Evolutionary conservation across 257 asterid genomes (phyloP), one percentile per base, ranked within the genome.

Genomic region (Leptodermis oblonga): DNA sequence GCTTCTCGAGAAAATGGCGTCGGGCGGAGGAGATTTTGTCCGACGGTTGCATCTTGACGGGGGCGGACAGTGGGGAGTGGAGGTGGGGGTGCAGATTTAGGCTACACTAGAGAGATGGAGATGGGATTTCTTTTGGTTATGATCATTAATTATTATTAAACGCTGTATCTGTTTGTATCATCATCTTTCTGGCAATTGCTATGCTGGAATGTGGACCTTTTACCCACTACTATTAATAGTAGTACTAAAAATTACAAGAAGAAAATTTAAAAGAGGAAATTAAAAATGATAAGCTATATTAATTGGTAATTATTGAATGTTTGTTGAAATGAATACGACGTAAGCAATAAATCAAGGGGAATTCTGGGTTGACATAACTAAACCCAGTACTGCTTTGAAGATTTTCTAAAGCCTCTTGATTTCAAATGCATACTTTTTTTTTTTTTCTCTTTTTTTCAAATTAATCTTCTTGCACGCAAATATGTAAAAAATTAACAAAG

Each of bases 1-100:
- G 63, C 14, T 52, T 68, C 10, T 68, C 72, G 11, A 68, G 48
- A 22, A 68, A 23, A 9, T 37, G 46, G n/a, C 72, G 72, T 36
- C 23, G 23, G 5, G 63, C 60, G 7, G 72, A 4, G 31, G 52
- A 11, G 52, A 68, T 22, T 4, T 33, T 39, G 26, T 41, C 63
- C 12, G 36, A 33, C 22, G 63, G 37, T 9, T 41, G 68, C 68
- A 63, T 63, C 25, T 23, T 23, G 11, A 18, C 31, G 36, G 39
- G 12, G 67, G 67, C 18, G 23, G 42, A 7, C 64, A 8, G 64
- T 34, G 25, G 64, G 12, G 17, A 20, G 43, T 60, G 65, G 45
- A 0, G 65, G 65, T 31, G 36, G 28, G 18, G 62, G 34, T 8
- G 22, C 6, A 13, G 37, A 4, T 15, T 30, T 12, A n/a, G n/a